Evolutionary conservation across 352 stramenopile species (phyloP).

Genomic region (Pythium volutum): DNA sequence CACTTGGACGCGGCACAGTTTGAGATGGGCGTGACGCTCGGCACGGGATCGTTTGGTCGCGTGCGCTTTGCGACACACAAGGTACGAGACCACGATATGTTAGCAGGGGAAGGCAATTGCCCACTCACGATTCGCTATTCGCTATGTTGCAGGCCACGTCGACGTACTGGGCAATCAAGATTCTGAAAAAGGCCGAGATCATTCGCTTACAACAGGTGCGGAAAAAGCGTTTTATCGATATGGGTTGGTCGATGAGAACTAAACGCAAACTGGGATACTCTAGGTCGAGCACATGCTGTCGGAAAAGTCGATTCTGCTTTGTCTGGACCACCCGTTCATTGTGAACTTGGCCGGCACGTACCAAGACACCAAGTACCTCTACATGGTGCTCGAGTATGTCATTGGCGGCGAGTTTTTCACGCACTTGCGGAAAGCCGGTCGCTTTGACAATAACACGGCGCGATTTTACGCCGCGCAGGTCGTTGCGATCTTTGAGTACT

Average conservation of each 20-base stretch:
- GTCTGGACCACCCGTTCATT: conserved; percentile 95
- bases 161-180: conserved; percentile 97
- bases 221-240: no score
- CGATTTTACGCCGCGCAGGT: conserved; percentile 95
- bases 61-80: conserved; percentile 96
- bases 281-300: conserved; percentile 97
- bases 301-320: conserved; percentile 94
- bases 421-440: conserved; percentile 91
- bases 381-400: conserved; percentile 98
- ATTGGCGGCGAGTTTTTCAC: conserved; percentile 98
- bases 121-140: not conserved
- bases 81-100: conserved; percentile 24
- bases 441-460: conserved; percentile 91
- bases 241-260: no score
- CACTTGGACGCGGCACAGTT: conserved; percentile 88
- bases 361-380: conserved; percentile 94
- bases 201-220: conserved; percentile 92
- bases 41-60: conserved; percentile 95
- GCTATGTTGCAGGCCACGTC: conserved; percentile 60
- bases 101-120: not conserved
- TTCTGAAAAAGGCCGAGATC: conserved; percentile 96
- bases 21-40: conserved; percentile 94
- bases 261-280: not conserved
- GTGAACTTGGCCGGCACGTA: conserved; percentile 94
- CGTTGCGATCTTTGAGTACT: conserved; percentile 96